Conservation (phyloP, 371 early-diverging fungal genomes). For the Zopfochytrium polystomum region DNA sequence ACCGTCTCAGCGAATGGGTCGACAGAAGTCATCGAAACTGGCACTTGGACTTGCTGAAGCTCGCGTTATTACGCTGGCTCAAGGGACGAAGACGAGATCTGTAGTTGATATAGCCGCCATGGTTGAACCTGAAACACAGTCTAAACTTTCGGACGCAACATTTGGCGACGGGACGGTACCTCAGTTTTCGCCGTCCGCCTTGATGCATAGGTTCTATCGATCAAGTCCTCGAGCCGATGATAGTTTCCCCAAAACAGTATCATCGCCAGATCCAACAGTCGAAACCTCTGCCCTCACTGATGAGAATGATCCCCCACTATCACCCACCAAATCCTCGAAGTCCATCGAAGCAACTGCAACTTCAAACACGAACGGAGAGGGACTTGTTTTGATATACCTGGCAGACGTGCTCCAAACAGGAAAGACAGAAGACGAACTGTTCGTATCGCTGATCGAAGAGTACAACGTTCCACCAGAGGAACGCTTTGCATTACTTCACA, state of each 20-base stretch:
- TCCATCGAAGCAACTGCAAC: too few species aligned
- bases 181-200: too few species aligned
- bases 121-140: background rate
- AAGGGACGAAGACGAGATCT: too few species aligned
- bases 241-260: too few species aligned
- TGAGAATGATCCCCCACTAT: too few species aligned
- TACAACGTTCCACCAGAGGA: slow-evolving; percentile 74
- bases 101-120: too few species aligned
- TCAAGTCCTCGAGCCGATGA: too few species aligned
- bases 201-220: too few species aligned
- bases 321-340: slow-evolving; percentile 1
- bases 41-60: slow-evolving; percentile 50
- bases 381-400: slow-evolving; percentile 45
- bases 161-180: too few species aligned
- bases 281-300: too few species aligned
- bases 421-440: slow-evolving; percentile 37
- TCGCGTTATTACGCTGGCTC: slow-evolving; percentile 27
- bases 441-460: slow-evolving; percentile 49
- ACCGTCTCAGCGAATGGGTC: slow-evolving; percentile 78
- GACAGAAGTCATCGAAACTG: slow-evolving; percentile 64
- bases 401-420: slow-evolving; percentile 32
- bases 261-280: too few species aligned
- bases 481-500: slow-evolving; percentile 73
- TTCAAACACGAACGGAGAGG: slow-evolving; percentile 27
- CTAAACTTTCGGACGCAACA: too few species aligned